phyloP scores from a whole-genome alignment of 1,284 basidiomycete genomes.

The Somion occarium region DNA sequence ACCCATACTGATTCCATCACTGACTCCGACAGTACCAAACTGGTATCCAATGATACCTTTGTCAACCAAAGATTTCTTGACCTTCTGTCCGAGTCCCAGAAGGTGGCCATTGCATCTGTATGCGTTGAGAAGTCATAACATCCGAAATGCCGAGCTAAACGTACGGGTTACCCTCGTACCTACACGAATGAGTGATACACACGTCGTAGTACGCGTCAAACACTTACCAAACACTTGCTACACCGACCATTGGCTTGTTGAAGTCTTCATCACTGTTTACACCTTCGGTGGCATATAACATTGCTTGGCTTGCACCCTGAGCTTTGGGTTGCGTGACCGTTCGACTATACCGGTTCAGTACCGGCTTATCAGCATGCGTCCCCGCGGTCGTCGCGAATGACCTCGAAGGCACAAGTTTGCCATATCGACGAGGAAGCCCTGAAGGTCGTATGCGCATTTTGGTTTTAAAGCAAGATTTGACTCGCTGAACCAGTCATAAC shows the following conservation, averaged over 20 bases:
- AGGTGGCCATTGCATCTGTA: slow-evolving; percentile 89
- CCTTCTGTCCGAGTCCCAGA: slow-evolving; percentile 80
- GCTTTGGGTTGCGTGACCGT: slow-evolving; percentile 85
- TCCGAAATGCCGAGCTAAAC: too few species aligned
- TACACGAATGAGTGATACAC: slow-evolving; percentile 11
- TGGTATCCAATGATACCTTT: slow-evolving; percentile 90
- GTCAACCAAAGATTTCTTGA: slow-evolving; percentile 76
- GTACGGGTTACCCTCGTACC: slow-evolving; percentile 39
- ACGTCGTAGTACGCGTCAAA: not conserved
- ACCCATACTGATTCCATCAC: slow-evolving; percentile 98
- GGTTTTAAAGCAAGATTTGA: not conserved
- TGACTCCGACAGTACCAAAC: slow-evolving; percentile 96
- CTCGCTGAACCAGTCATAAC: not conserved
- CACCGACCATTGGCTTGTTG: slow-evolving; percentile 92
- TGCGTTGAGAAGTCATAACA: slow-evolving; percentile 13
- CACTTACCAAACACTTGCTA: slow-evolving; percentile 88
- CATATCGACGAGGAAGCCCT: slow-evolving; percentile 17
- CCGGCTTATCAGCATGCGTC: slow-evolving; percentile 39
- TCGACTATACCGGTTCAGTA: slow-evolving; percentile 84
- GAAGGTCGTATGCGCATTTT: slow-evolving; percentile 18
- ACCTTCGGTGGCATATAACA: slow-evolving; percentile 95
- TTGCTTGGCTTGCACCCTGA: slow-evolving; percentile 94
- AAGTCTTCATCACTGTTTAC: slow-evolving; percentile 77
- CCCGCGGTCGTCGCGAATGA: slow-evolving; percentile 36
- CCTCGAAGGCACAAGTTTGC: slow-evolving; percentile 26